Percentiles rank a stretch among this genome's conserved stretches.
Conservation (phyloP, 768 basidiomycete genomes). For the Termitomyces sp. region DNA sequence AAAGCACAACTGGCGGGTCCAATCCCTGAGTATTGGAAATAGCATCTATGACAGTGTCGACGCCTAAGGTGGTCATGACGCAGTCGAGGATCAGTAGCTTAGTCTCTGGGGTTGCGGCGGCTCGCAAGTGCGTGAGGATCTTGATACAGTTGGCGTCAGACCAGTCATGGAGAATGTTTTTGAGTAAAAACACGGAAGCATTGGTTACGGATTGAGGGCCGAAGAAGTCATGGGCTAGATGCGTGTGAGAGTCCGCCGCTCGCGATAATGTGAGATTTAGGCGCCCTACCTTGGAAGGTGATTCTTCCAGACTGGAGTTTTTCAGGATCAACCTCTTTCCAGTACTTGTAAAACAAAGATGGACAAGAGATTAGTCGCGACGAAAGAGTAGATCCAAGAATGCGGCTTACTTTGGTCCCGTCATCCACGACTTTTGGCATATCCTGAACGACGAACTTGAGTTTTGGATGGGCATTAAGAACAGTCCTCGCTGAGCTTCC, state of each 20-base stretch:
- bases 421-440: conserved; percentile 28
- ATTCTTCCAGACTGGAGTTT: conserved; percentile 27
- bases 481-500: conserved; percentile 34
- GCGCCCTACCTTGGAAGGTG: conserved; percentile 24
- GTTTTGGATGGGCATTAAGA: conserved; percentile 4
- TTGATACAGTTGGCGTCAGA: conserved; percentile 41
- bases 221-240: conserved; percentile 31
- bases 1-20: conserved; percentile 3
- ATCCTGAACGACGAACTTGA: conserved; percentile 59
- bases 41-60: conserved; percentile 20
- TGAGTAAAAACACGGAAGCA: conserved; percentile 52
- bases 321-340: conserved; percentile 23
- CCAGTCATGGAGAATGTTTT: conserved; percentile 67
- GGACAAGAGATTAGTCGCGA: background rate
- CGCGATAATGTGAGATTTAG: no score
- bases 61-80: conserved; percentile 36
- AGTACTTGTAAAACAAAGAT: conserved; percentile 5
- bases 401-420: background rate
- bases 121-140: conserved; percentile 36
- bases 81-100: conserved; percentile 42
- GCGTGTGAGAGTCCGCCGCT: background rate
- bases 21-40: conserved; percentile 7
- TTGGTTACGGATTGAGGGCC: conserved; percentile 40
- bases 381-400: background rate
- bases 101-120: conserved; percentile 33